Evolutionary conservation across 192 early-diverging fungal species (phyloP), one percentile per base, ranked within the genome.

Genomic region (Coemansia sp.): DNA sequence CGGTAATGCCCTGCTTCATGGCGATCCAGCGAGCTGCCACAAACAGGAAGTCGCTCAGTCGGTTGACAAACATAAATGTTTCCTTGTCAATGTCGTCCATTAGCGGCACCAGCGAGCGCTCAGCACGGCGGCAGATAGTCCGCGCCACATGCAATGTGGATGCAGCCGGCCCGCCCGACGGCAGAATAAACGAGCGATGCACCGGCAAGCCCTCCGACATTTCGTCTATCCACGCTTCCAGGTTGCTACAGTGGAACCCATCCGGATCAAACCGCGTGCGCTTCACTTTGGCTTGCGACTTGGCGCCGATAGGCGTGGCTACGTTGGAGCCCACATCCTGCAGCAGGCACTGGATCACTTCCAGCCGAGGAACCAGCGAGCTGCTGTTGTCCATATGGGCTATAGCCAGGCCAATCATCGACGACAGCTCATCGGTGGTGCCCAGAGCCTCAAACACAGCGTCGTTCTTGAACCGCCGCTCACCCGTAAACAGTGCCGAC

Each of bases 291-390:
- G 51, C 62, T 43, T 87, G 80, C 39, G 79, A 79, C 11, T 86
- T 81, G 3, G 79, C 62, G 11, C 60, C 68, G 26, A 89, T 66
- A 16, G 93, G 93, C 9, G 93, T 95, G 2, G 94, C 93, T 49
- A 94, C 83, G 67, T 93, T 95, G n/a, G 91, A 92, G 5, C 87
- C 87, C 9, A 94, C 82, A 56, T 95, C 93, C 62, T 93, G 93
- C 42, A 97, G 62, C 21, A 89, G 77, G 60, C 92, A 93, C 83
- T 97, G 94, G 50, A 97, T 89, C 81, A 89, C 64, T 36, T 64
- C 67, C 10, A 84, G 56, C 16, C 51, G 62, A 17, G 62, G 26
- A 11, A 68, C 44, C 11, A 81, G 48, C 42, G 52, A 36, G 17
- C 4, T 45, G 0, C 40, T 30, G 44, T 26, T 36, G 39, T 80